A percentile compares a stretch with the other conserved stretches of the same genome.
These are phyloP conservation scores for Botrytis sinoallii DNA, from an alignment of 2,329 filamentous ascomycete species.

Conservation along the genomic window DNA sequence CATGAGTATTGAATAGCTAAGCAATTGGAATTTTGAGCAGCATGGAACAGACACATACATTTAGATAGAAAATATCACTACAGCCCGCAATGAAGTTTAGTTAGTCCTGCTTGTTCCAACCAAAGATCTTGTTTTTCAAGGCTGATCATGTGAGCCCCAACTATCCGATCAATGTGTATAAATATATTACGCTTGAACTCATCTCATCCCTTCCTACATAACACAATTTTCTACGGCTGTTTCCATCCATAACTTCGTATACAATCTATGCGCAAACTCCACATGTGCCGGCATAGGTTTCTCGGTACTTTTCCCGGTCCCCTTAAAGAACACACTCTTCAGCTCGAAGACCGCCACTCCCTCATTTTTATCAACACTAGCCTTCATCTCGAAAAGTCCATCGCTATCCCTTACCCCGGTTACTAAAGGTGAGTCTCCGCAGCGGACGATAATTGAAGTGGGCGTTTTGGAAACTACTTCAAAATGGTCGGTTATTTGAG, in stretches of 20 bases:
- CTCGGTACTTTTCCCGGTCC: conserved; percentile 43
- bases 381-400: conserved; percentile 64
- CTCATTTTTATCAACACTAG: conserved; percentile 58
- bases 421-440: conserved; percentile 62
- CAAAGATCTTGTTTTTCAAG: not conserved
- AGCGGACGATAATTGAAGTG: conserved; percentile 59
- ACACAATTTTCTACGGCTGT: conserved; percentile 41
- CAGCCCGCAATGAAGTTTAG: not conserved
- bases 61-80: not conserved
- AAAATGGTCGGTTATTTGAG: conserved; percentile 67
- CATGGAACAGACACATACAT: not conserved
- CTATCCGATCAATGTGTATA: not conserved
- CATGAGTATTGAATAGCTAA: not conserved
- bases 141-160: not conserved
- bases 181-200: not conserved
- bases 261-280: conserved; percentile 52
- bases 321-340: conserved; percentile 61
- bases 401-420: conserved; percentile 56
- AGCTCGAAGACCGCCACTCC: conserved; percentile 60
- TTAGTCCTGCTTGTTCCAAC: not conserved
- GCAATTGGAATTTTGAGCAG: not conserved
- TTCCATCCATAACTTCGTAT: conserved; percentile 56
- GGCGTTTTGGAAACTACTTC: conserved; percentile 65
- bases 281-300: conserved; percentile 47
- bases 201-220: conserved; percentile 17